phyloP scores from a whole-genome alignment of 306 rosid species.

The Lithocarpus polystachyus region DNA sequence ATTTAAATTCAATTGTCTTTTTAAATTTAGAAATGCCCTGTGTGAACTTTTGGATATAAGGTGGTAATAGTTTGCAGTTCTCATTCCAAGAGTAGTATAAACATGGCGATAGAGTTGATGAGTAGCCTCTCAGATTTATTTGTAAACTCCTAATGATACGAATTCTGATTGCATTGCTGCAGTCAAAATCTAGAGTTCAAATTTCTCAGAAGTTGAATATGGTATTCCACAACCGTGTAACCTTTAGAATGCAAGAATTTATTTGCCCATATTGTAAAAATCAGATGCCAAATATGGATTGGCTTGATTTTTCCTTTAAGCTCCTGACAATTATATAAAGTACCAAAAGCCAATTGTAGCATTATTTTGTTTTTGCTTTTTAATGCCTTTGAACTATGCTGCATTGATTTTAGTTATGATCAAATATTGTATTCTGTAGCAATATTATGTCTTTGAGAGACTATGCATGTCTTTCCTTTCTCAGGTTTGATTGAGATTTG shows the following conservation, averaged over 20 bases:
- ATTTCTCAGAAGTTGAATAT: not conserved
- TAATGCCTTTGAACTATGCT: not conserved
- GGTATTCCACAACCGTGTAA: no score
- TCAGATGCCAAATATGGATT: not conserved
- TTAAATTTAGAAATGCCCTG: not conserved
- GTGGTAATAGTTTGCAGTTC: not conserved
- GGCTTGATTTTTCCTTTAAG: no score
- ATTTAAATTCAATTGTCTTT: no score
- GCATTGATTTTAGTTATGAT: no score
- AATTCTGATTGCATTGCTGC: not conserved
- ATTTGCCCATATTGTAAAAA: not conserved
- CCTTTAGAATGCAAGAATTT: not conserved
- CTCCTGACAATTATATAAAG: not conserved
- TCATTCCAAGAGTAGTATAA: not conserved
- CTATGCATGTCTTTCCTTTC: not conserved
- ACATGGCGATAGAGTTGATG: not conserved
- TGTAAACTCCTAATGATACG: not conserved
- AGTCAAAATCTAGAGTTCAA: not conserved
- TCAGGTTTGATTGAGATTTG: not conserved
- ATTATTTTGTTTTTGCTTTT: not conserved
- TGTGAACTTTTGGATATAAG: not conserved
- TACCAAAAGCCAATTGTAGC: not conserved
- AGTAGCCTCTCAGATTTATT: not conserved
- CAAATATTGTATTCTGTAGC: not conserved
- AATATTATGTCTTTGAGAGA: not conserved